Evolutionary conservation across 495 filamentous ascomycete species (phyloP), one percentile per base, ranked within the genome.

Genomic region (Pyrenula massariospora): DNA sequence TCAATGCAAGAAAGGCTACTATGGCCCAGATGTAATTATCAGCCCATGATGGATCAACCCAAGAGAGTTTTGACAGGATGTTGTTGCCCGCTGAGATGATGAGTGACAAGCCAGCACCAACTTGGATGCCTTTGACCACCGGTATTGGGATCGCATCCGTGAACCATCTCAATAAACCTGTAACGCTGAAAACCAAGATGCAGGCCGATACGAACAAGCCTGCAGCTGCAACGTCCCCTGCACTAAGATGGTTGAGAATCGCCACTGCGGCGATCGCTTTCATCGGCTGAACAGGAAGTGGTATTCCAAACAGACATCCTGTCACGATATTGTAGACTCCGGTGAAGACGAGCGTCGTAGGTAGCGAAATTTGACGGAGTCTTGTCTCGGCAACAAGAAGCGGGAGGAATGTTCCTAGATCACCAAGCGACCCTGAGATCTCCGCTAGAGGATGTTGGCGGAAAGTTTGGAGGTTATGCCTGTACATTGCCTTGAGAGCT

Each of bases 101-200:
- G 12, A 97, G 77, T 12, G 82, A 84, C 22, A 97, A 70, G 0
- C 90, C 92, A 2, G 92, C 91, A 22, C 91, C 92, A 51, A 95
- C 81, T 69, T 97, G 92, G 62, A 97, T 95, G 11, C 92, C 92
- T 65, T 93, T 95, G 55, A 97, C 81, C 2, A 97, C 83, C 2
- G 90, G 88, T 19, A 88, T 78, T 1, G 92, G 92, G 22, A 95
- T 86, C 8, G 80, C 73, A n/a, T 73, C 65, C 8, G 83, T 78
- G 56, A 87, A 82, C 77, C 83, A 86, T 51, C 70, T 73, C 8
- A 96, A 71, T 10, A 91, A 68, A 12, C 91, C 85, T 0, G 89
- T 94, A 2, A 85, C 57, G 61, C 86, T 89, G 61, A 95, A 82
- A 12, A 94, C 47, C 42, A 91, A 76, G 24, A 97, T 80, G 54